phyloP scores from a whole-genome alignment of 768 basidiomycete species.

The Kwoniella bestiolae region DNA sequence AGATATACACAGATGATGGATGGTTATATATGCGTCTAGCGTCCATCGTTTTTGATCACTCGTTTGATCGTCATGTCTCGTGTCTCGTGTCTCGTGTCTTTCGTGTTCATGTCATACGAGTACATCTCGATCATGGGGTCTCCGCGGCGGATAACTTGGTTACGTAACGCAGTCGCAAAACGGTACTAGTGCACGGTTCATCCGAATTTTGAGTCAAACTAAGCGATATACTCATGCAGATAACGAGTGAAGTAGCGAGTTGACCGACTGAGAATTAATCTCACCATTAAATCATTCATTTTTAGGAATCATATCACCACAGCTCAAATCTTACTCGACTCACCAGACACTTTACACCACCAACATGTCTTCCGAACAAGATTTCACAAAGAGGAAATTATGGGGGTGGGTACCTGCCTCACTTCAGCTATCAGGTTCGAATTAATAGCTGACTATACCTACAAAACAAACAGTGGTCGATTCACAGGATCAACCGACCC shows the following conservation, averaged over 20 bases:
- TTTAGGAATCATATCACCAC: too few relatives aligned
- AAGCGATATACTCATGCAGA: not conserved
- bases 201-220: not conserved
- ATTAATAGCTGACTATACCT: too few relatives aligned
- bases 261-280: too few relatives aligned
- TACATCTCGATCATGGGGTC: too few relatives aligned
- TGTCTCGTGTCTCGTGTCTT: too few relatives aligned
- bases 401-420: slow-evolving; percentile 44
- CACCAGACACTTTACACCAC: not conserved
- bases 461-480: slow-evolving; percentile 72
- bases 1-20: too few relatives aligned
- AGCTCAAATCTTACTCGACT: too few relatives aligned
- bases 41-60: too few relatives aligned
- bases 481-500: slow-evolving; percentile 91
- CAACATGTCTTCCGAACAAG: slow-evolving; percentile 28
- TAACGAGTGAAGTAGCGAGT: not conserved
- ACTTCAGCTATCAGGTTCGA: too few relatives aligned
- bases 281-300: too few relatives aligned
- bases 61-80: too few relatives aligned
- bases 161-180: not conserved
- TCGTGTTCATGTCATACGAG: not conserved
- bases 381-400: slow-evolving; percentile 49
- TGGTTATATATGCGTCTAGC: too few relatives aligned
- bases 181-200: not conserved
- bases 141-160: not conserved